These are phyloP conservation scores for Trametes punicea DNA, from an alignment of 768 basidiomycete species.

Conservation along the genomic window DNA sequence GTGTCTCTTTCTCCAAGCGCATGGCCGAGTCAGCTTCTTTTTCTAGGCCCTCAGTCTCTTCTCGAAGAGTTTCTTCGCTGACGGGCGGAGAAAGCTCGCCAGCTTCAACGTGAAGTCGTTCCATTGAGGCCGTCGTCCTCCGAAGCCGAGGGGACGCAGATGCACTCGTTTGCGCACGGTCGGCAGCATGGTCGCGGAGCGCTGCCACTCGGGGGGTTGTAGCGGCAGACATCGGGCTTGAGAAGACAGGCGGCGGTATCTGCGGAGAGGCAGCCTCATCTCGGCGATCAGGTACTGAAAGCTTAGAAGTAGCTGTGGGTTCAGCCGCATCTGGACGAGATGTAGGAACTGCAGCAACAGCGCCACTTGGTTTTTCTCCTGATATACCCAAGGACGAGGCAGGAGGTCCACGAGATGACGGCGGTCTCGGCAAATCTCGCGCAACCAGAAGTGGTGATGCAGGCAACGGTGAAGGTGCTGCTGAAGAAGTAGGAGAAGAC, in stretches of 20 bases:
- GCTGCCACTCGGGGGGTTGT: neutral
- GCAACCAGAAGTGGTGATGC: neutral
- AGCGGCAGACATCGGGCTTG: neutral
- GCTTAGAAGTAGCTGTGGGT: neutral
- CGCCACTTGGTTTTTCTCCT: neutral
- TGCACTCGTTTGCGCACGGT: neutral
- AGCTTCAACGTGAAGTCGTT: neutral
- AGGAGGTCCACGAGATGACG: neutral
- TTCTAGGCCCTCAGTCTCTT: constrained; percentile 11
- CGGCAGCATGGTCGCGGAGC: neutral
- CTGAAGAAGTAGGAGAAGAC: constrained; percentile 12
- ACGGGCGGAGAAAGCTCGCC: constrained; percentile 15
- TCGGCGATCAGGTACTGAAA: neutral
- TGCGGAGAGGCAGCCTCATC: constrained; percentile 1
- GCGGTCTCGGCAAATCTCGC: neutral
- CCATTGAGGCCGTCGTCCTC: neutral
- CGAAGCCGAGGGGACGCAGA: neutral
- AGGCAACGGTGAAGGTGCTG: neutral
- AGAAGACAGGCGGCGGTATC: neutral
- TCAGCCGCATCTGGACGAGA: neutral
- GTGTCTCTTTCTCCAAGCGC: neutral
- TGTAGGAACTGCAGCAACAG: neutral
- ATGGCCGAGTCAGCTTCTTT: constrained; percentile 2
- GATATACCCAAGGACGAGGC: neutral
- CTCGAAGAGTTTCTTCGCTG: constrained; percentile 16